phyloP scores from a whole-genome alignment of 176 grass and related monocot species.

The Cenchrus americanus region DNA sequence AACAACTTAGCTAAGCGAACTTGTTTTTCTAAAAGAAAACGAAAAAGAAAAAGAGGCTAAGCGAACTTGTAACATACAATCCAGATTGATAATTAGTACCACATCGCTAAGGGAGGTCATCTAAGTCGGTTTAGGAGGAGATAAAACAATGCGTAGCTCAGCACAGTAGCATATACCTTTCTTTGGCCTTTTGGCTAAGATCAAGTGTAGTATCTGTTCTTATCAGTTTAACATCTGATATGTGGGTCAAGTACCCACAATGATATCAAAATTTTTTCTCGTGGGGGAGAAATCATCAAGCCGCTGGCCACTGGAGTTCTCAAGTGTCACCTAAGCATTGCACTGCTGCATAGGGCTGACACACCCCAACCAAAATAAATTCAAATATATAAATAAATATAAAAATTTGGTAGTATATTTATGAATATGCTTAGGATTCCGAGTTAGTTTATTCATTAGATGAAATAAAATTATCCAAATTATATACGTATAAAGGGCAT shows the following conservation, averaged over 20 bases:
- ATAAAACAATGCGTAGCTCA: rapidly evolving
- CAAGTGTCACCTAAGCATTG: not conserved
- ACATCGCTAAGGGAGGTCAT: not conserved
- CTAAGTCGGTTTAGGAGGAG: no score
- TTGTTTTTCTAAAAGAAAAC: no score
- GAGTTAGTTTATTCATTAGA: no score
- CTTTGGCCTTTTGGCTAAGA: constrained; percentile 71
- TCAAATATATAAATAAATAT: not conserved
- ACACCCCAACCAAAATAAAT: not conserved
- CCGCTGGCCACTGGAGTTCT: not conserved
- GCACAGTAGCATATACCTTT: constrained; percentile 43
- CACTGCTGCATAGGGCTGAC: not conserved
- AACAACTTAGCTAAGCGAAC: not conserved
- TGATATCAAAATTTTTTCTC: not conserved
- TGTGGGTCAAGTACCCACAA: not conserved
- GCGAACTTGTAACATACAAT: not conserved
- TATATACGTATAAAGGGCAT: no score
- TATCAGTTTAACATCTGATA: constrained; percentile 86
- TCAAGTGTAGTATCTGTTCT: constrained; percentile 87
- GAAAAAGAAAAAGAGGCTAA: not conserved
- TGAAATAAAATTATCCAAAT: no score
- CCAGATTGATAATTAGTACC: not conserved
- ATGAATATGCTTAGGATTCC: no score
- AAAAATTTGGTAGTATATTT: no score
- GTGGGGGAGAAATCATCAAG: not conserved